Evolutionary conservation across 2,329 filamentous ascomycete genomes (phyloP).

Genomic region (Juglanconis sp.): DNA sequence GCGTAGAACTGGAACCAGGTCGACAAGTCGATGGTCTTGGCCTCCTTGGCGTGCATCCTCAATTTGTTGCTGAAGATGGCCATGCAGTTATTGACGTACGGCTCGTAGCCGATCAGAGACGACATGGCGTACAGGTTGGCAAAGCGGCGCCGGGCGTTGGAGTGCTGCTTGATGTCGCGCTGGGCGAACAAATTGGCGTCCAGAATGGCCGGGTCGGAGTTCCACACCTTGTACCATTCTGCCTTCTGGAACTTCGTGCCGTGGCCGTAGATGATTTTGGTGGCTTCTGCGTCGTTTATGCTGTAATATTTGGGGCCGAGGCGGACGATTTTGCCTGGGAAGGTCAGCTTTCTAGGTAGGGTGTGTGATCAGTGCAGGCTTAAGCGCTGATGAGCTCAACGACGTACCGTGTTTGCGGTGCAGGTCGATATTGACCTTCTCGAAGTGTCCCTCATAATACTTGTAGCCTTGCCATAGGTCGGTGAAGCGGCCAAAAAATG

Average conservation of each 20-base stretch:
- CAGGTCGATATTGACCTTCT: background rate
- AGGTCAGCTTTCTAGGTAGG: background rate
- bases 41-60: slow-evolving; percentile 29
- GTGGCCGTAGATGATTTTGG: background rate
- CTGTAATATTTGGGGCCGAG: background rate
- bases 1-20: slow-evolving; percentile 46
- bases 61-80: slow-evolving; percentile 37
- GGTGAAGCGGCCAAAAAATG: background rate
- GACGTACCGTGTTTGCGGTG: background rate
- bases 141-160: no score
- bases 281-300: background rate
- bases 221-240: background rate
- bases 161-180: background rate
- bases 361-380: background rate
- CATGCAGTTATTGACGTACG: slow-evolving; percentile 45
- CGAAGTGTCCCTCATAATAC: background rate
- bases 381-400: background rate
- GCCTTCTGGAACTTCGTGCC: background rate
- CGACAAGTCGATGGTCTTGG: slow-evolving; percentile 33
- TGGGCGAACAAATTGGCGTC: background rate
- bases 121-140: slow-evolving; percentile 45
- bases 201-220: background rate
- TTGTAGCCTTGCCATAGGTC: background rate
- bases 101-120: slow-evolving; percentile 45
- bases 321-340: background rate